phyloP scores from a whole-genome alignment of 106 monocot species.

The Posidonia australis region DNA sequence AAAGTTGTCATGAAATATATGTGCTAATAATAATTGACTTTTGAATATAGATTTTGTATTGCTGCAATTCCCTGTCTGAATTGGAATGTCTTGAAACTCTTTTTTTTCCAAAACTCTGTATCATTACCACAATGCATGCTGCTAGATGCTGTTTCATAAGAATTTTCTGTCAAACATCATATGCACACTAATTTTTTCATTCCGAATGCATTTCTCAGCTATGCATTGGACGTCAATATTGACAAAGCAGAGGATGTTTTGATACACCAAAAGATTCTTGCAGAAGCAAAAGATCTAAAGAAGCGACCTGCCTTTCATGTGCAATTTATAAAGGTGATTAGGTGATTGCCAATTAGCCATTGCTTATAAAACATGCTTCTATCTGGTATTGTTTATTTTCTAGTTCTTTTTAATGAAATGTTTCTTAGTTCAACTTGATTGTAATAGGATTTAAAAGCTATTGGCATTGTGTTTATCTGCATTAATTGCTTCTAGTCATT shows the following conservation, averaged over 20 bases:
- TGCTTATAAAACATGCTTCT: background rate
- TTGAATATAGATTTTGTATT: no score
- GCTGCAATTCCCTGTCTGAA: no score
- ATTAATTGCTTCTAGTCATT: no score
- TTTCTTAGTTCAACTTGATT: no score
- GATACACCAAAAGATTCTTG: constrained; percentile 62
- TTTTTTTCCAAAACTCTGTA: no score
- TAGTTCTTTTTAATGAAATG: no score
- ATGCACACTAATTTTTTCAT: background rate
- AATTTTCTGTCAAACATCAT: background rate
- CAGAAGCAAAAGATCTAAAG: constrained; percentile 45
- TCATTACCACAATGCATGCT: no score
- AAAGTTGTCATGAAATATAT: no score
- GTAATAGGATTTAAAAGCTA: no score
- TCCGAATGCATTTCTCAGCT: constrained; percentile 20
- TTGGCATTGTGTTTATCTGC: no score
- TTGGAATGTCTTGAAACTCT: no score
- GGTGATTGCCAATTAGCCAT: constrained; percentile 26
- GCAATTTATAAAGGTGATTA: constrained; percentile 71
- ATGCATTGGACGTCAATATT: constrained; percentile 50
- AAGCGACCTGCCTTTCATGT: constrained; percentile 69
- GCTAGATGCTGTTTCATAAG: background rate
- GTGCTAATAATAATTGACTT: no score
- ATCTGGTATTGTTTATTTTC: background rate
- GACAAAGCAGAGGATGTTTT: constrained; percentile 78